Conservation (phyloP, 2,329 filamentous ascomycete species). For the Epichloe brachyelytri region DNA sequence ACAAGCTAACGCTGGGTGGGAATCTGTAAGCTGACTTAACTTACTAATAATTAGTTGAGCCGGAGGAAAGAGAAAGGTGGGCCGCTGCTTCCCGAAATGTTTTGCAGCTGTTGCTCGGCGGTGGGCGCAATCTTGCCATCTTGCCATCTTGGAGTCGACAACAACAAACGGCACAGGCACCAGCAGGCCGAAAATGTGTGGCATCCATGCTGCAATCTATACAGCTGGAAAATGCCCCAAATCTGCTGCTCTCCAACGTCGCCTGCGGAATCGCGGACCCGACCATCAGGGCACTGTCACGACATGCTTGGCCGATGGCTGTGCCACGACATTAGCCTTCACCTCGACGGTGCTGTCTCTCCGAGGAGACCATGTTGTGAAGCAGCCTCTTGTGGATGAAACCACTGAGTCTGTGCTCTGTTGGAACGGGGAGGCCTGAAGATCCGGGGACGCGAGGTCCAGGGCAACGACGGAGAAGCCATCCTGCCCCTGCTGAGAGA, state of each 20-base stretch:
- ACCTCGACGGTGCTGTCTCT: conserved; percentile 81
- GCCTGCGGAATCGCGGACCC: conserved; percentile 44
- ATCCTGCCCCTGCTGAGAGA: conserved; percentile 49
- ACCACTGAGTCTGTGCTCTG: conserved; percentile 56
- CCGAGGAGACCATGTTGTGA: conserved; percentile 57
- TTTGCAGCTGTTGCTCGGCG: background rate
- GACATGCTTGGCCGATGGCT: conserved; percentile 14
- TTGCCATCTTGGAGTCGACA: too few relatives aligned
- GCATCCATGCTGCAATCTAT: conserved; percentile 42
- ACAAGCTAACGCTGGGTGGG: too few relatives aligned
- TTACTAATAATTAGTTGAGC: too few relatives aligned
- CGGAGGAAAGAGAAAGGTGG: background rate
- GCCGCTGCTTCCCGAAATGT: background rate
- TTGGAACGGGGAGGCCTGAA: conserved; percentile 97
- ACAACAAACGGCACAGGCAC: too few relatives aligned
- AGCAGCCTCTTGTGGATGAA: conserved; percentile 57
- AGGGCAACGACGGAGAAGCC: conserved; percentile 64
- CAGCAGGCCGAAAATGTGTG: conserved; percentile 36
- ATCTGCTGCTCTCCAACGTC: conserved; percentile 24
- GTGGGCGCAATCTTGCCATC: background rate
- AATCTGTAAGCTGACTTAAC: too few relatives aligned
- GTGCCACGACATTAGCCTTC: conserved; percentile 42
- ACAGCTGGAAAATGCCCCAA: conserved; percentile 15
- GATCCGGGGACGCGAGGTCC: conserved; percentile 42
- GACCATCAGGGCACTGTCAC: conserved; percentile 39